Percentiles rank a stretch among this genome's conserved stretches.
Evolutionary conservation across 1,284 basidiomycete genomes (phyloP).

Genomic region (Boletus albobrunnescens): DNA sequence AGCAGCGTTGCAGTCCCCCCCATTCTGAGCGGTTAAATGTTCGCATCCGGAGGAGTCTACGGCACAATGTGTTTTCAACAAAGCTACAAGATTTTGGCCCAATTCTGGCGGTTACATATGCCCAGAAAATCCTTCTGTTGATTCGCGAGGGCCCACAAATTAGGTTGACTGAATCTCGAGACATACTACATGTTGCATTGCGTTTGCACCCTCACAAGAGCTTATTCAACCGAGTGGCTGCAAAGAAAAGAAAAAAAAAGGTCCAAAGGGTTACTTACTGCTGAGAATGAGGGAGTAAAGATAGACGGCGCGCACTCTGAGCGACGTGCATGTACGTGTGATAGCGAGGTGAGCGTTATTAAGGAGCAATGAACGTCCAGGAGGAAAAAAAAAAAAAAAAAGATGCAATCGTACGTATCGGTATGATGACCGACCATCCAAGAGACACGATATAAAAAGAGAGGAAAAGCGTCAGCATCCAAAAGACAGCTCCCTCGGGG

Average conservation of each 20-base stretch:
- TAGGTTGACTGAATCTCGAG: too few relatives aligned
- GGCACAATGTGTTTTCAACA: too few relatives aligned
- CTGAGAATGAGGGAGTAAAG: background rate
- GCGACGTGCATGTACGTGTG: background rate
- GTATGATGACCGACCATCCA: slow-evolving; percentile 4
- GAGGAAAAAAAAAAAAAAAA: background rate
- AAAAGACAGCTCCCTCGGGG: background rate
- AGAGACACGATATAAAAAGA: slow-evolving; percentile 2
- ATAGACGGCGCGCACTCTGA: background rate
- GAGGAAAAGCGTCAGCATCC: slow-evolving; percentile 15
- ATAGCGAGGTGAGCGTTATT: background rate
- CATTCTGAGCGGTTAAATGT: too few relatives aligned
- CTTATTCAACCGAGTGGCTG: slow-evolving; percentile 3
- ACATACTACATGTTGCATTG: slow-evolving; percentile 5
- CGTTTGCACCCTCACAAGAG: slow-evolving; percentile 6
- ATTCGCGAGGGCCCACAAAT: too few relatives aligned
- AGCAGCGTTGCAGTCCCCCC: too few relatives aligned
- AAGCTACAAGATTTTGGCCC: too few relatives aligned
- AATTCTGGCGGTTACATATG: too few relatives aligned
- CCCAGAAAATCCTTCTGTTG: too few relatives aligned
- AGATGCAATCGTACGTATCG: background rate
- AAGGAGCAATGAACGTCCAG: slow-evolving; percentile 13
- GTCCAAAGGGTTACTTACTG: slow-evolving; percentile 18
- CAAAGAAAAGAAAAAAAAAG: background rate
- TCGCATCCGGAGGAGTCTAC: too few relatives aligned